Percentiles rank a stretch among this genome's conserved stretches.
Evolutionary conservation across 257 asterid genomes (phyloP).

Genomic region (Cynanchum wilfordii): DNA sequence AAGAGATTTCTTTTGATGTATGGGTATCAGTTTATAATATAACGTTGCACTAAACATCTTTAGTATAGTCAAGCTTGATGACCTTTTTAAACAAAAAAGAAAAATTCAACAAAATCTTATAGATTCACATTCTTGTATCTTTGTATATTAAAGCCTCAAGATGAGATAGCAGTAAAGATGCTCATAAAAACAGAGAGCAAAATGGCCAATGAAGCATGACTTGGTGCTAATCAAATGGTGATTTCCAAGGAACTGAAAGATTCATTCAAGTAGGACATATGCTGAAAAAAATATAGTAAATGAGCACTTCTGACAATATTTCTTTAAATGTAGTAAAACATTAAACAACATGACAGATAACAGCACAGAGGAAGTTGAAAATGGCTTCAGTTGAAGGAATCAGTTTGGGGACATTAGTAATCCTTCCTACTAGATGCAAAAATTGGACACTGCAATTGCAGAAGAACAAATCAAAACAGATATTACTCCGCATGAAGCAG

Average conservation of each 20-base stretch:
- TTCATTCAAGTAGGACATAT: not conserved
- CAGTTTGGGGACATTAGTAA: not conserved
- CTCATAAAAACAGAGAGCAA: not conserved
- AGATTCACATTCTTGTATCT: not conserved
- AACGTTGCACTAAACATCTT: too few species aligned
- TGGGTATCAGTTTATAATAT: not conserved
- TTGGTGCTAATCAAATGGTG: not conserved
- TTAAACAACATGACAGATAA: not conserved
- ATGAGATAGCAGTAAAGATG: not conserved
- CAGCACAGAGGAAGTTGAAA: not conserved
- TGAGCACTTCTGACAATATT: not conserved
- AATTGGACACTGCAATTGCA: not conserved
- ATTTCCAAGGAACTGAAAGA: not conserved
- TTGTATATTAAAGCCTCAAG: not conserved
- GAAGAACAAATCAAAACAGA: not conserved
- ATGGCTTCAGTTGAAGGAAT: not conserved
- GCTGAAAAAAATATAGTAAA: not conserved
- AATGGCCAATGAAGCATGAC: not conserved
- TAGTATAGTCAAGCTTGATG: too few species aligned
- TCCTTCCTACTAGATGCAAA: not conserved
- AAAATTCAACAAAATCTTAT: too few species aligned
- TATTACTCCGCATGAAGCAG: constrained; percentile 63
- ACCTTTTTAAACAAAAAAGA: too few species aligned
- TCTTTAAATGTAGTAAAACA: not conserved
- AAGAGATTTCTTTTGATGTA: not conserved